phyloP scores from a whole-genome alignment of 768 basidiomycete genomes.

The Trametes cubensis region DNA sequence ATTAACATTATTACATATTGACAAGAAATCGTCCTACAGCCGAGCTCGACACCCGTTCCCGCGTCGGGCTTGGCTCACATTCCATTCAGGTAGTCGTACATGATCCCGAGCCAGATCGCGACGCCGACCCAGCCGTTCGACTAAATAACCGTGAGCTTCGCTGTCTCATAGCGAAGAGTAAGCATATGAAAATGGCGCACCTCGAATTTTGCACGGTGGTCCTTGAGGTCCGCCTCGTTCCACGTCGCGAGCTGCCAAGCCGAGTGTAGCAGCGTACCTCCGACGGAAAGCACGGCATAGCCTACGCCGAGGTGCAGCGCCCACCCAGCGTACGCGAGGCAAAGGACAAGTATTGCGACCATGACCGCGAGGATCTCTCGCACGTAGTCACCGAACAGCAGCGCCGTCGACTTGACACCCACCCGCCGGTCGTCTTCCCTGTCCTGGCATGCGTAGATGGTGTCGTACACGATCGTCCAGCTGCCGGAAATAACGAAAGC shows the following conservation, averaged over 20 bases:
- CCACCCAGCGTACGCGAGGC: conserved; percentile 56
- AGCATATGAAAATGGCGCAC: conserved; percentile 5
- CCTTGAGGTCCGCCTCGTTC: conserved; percentile 45
- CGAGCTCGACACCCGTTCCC: no score
- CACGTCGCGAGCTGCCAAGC: conserved; percentile 52
- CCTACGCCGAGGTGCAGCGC: conserved; percentile 53
- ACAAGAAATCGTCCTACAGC: no score
- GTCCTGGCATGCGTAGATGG: conserved; percentile 82
- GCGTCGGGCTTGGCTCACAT: not conserved
- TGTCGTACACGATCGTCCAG: conserved; percentile 57
- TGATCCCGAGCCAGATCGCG: conserved; percentile 16
- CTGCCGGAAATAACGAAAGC: conserved; percentile 19
- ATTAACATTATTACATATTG: no score
- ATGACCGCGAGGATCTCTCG: conserved; percentile 57
- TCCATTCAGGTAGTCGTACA: conserved; percentile 13
- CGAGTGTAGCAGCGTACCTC: conserved; percentile 47
- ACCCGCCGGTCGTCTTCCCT: conserved; percentile 71
- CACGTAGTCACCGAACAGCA: conserved; percentile 66
- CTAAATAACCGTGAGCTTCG: not conserved
- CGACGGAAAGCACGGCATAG: conserved; percentile 50
- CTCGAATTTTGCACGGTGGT: conserved; percentile 49
- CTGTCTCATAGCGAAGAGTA: no score
- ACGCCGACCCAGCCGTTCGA: conserved; percentile 24
- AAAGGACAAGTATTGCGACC: conserved; percentile 51
- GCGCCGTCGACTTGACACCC: conserved; percentile 77